A percentile compares a stretch with the other conserved stretches of the same genome.
phyloP scores from a whole-genome alignment of 148 eudicot genomes.

The Suaeda aralocaspica region DNA sequence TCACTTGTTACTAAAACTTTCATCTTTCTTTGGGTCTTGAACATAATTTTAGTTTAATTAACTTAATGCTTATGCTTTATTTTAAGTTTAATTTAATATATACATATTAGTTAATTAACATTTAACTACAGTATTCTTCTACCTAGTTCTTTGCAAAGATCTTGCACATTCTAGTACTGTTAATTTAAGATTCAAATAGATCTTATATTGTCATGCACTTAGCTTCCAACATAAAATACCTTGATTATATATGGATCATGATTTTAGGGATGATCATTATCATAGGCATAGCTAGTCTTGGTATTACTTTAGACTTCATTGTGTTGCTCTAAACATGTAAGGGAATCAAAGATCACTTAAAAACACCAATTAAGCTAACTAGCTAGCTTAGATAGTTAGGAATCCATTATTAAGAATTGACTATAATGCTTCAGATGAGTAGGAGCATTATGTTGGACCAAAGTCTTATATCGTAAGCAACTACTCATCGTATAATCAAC shows the following conservation, averaged over 20 bases:
- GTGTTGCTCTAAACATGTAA: background rate
- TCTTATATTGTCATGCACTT: conserved; percentile 8
- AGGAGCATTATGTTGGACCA: too few relatives aligned
- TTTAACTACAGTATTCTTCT: background rate
- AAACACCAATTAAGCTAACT: too few relatives aligned
- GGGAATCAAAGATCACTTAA: too few relatives aligned
- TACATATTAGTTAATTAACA: background rate
- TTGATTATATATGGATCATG: conserved; percentile 7
- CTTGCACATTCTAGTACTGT: conserved; percentile 9
- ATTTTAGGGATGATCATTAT: background rate
- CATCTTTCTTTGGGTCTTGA: conserved; percentile 14
- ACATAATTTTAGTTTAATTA: too few relatives aligned
- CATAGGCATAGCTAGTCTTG: background rate
- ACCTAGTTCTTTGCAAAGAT: conserved; percentile 19
- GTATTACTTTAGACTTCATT: background rate
- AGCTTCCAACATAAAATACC: conserved; percentile 10
- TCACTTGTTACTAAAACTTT: conserved; percentile 27
- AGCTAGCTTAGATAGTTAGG: too few relatives aligned
- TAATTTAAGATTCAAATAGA: conserved; percentile 7
- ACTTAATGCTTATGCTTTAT: too few relatives aligned
- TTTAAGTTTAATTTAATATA: background rate
- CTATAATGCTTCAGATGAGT: too few relatives aligned
- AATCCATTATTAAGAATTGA: too few relatives aligned
- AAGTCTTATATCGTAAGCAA: too few relatives aligned
- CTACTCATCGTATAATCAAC: too few relatives aligned